Evolutionary conservation across 768 basidiomycete species (phyloP).

Genomic region (Tylopilus rubrobrunneus): DNA sequence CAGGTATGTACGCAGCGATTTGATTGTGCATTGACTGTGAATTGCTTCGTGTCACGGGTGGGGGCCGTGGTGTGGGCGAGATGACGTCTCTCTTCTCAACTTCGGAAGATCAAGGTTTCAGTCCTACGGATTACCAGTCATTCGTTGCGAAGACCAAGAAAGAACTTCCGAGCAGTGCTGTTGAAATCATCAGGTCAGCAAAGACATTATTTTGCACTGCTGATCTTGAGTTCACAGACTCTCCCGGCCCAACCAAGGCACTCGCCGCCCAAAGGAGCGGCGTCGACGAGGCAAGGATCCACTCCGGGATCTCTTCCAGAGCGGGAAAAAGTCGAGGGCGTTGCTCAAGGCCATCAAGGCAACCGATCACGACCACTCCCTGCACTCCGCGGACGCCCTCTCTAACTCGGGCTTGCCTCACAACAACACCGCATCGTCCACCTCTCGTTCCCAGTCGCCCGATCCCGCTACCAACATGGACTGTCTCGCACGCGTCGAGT

Average conservation of each 20-base stretch:
- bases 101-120: constrained; percentile 13
- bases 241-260: constrained; percentile 18
- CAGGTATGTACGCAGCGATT: constrained; percentile 19
- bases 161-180: background rate
- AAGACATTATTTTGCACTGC: background rate
- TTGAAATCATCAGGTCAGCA: constrained; percentile 17
- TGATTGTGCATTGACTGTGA: background rate
- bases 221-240: background rate
- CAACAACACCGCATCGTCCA: constrained; percentile 15
- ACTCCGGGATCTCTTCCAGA: constrained; percentile 48
- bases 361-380: background rate
- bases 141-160: constrained; percentile 15
- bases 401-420: constrained; percentile 3
- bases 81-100: constrained; percentile 26
- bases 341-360: constrained; percentile 16
- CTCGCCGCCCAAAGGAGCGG: constrained; percentile 60
- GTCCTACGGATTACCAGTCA: constrained; percentile 22
- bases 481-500: background rate
- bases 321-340: constrained; percentile 42
- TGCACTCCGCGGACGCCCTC: constrained; percentile 6
- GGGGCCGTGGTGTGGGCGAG: background rate
- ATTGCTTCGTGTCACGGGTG: constrained; percentile 13
- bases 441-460: constrained; percentile 23
- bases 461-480: constrained; percentile 6
- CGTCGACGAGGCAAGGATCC: constrained; percentile 58